Evolutionary conservation across 2,329 filamentous ascomycete genomes (phyloP).

Genomic region (Calonectria multiphialidica): DNA sequence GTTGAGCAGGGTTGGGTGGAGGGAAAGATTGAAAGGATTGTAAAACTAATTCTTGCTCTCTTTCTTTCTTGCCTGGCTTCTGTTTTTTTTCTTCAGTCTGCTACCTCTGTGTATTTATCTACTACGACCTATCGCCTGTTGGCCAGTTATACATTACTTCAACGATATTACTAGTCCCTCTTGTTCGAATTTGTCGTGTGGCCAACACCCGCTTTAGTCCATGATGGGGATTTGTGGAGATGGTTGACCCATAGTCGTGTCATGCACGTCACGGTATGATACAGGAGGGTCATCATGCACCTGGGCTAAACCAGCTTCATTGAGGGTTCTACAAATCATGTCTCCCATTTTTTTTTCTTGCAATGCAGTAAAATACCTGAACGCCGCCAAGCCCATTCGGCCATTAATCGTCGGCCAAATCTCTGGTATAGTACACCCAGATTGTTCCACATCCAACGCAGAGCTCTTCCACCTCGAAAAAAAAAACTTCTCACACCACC

Average conservation of each 20-base stretch:
- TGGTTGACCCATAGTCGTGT: not conserved
- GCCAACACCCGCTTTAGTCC: not conserved
- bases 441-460: constrained; percentile 38
- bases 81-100: not conserved
- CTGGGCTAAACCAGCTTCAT: not conserved
- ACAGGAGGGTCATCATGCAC: not conserved
- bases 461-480: constrained; percentile 8
- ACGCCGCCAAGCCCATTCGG: constrained; percentile 53
- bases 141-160: constrained; percentile 10
- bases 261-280: not conserved
- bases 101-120: not conserved
- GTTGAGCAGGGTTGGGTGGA: not conserved
- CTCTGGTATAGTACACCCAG: constrained; percentile 54
- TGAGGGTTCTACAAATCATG: constrained; percentile 33
- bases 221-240: not conserved
- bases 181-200: not conserved
- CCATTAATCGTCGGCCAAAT: constrained; percentile 42
- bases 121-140: not conserved
- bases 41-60: not conserved
- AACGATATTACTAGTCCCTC: not conserved
- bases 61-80: not conserved
- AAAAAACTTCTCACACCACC: not conserved
- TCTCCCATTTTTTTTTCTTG: constrained; percentile 47
- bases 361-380: constrained; percentile 49
- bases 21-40: not conserved